Percentiles rank a stretch among this genome's conserved stretches.
phyloP scores from a whole-genome alignment of 2,329 filamentous ascomycete species.

The Monosporascus sp. region DNA sequence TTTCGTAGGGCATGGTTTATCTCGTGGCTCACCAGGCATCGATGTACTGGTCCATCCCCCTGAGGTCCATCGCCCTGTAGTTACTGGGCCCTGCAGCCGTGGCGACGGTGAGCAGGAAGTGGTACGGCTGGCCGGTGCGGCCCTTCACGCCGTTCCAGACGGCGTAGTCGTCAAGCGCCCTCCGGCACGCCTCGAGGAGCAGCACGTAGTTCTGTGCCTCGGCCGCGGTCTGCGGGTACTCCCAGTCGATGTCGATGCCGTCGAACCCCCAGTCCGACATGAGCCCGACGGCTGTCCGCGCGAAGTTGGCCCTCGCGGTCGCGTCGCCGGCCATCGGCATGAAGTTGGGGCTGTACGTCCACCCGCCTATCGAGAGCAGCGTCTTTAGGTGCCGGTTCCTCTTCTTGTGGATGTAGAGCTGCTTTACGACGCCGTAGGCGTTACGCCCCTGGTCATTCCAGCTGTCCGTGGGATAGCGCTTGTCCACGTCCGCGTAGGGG shows the following conservation, averaged over 20 bases:
- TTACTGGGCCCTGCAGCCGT: conserved; percentile 42
- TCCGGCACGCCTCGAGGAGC: conserved; percentile 37
- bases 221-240: conserved; percentile 37
- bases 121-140: conserved; percentile 24
- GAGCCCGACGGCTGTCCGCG: conserved; percentile 60
- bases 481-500: conserved; percentile 57
- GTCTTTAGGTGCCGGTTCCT: conserved; percentile 70
- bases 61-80: conserved; percentile 45
- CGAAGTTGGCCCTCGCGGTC: conserved; percentile 60
- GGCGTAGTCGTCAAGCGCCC: conserved; percentile 26
- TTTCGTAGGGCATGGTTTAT: neutral
- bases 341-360: conserved; percentile 70
- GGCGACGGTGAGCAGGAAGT: conserved; percentile 47
- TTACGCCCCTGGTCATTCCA: conserved; percentile 52
- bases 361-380: conserved; percentile 77
- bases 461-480: conserved; percentile 63
- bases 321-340: conserved; percentile 56
- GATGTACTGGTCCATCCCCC: conserved; percentile 50
- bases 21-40: conserved; percentile 43
- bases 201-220: conserved; percentile 38
- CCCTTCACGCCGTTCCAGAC: conserved; percentile 16
- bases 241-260: conserved; percentile 54
- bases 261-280: conserved; percentile 63
- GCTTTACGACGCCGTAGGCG: conserved; percentile 72
- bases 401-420: conserved; percentile 72